Conservation (phyloP, 768 basidiomycete genomes). For the Serendipita vermifera region DNA sequence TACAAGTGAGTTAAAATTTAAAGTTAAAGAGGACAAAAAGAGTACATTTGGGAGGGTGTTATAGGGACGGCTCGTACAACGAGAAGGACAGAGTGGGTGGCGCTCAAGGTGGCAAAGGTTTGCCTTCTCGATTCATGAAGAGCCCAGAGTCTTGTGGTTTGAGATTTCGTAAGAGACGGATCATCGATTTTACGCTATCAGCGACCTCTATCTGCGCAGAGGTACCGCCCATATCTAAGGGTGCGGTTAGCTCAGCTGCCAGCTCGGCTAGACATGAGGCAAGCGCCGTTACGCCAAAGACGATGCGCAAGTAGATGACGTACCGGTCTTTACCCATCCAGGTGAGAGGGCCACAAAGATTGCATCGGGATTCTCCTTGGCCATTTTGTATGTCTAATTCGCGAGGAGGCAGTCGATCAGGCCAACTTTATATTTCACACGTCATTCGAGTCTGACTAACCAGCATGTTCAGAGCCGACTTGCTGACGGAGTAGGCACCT, state of each 20-base stretch:
- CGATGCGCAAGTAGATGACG: constrained; percentile 11
- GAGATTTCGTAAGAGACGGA: neutral
- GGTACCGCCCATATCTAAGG: constrained; percentile 1
- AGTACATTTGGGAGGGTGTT: neutral
- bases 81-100: neutral
- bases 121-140: constrained; percentile 2
- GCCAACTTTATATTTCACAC: neutral
- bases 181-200: constrained; percentile 8
- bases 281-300: no score
- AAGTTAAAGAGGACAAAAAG: no score
- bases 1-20: no score
- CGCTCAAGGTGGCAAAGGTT: neutral
- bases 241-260: no score
- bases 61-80: no score
- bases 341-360: constrained; percentile 26
- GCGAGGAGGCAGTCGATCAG: neutral
- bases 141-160: neutral
- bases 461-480: constrained; percentile 31
- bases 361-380: constrained; percentile 24
- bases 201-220: constrained; percentile 5
- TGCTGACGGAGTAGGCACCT: constrained; percentile 27
- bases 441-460: constrained; percentile 17
- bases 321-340: constrained; percentile 31
- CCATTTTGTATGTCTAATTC: constrained; percentile 28
- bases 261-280: no score